These are phyloP conservation scores for Mortierella sp. DNA, from an alignment of 371 early-diverging fungal genomes.

Conservation along the genomic window DNA sequence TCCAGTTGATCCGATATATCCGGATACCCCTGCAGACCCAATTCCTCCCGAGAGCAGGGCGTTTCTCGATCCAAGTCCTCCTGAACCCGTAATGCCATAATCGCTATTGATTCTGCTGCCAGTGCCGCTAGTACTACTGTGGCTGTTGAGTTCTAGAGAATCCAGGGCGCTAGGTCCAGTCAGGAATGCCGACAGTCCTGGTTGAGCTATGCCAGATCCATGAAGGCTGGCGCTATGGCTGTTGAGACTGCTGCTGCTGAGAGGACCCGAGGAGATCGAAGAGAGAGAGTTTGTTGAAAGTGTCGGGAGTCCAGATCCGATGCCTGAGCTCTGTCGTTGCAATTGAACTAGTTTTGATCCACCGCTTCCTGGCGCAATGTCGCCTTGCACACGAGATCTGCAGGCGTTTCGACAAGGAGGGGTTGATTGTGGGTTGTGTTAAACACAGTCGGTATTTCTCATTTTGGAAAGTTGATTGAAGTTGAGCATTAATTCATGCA, in stretches of 20 bases:
- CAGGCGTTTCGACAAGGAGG: background rate
- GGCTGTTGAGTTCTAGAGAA: slow-evolving; percentile 11
- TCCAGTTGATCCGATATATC: background rate
- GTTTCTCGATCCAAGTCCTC: background rate
- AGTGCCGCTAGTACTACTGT: slow-evolving; percentile 3
- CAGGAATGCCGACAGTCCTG: slow-evolving; percentile 44
- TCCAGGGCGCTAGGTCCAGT: slow-evolving; percentile 26
- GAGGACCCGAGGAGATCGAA: slow-evolving; percentile 18
- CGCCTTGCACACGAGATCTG: slow-evolving; percentile 9
- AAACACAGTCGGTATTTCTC: background rate
- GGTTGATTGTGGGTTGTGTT: background rate
- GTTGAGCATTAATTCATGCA: background rate
- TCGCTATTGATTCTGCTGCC: slow-evolving; percentile 7
- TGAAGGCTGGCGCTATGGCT: slow-evolving; percentile 6
- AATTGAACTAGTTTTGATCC: slow-evolving; percentile 28
- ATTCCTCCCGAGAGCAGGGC: background rate
- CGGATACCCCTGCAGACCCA: background rate
- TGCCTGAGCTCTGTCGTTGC: slow-evolving; percentile 27
- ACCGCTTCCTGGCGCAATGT: slow-evolving; percentile 14
- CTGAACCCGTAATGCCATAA: background rate
- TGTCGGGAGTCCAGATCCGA: slow-evolving; percentile 15
- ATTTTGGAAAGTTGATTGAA: background rate
- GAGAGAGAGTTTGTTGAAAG: background rate
- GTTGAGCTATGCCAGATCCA: slow-evolving; percentile 27
- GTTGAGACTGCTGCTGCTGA: slow-evolving; percentile 26